Evolutionary conservation across 805 yeast genomes (phyloP), one percentile per base, ranked within the genome.

Genomic region (Ogataea polymorpha): DNA sequence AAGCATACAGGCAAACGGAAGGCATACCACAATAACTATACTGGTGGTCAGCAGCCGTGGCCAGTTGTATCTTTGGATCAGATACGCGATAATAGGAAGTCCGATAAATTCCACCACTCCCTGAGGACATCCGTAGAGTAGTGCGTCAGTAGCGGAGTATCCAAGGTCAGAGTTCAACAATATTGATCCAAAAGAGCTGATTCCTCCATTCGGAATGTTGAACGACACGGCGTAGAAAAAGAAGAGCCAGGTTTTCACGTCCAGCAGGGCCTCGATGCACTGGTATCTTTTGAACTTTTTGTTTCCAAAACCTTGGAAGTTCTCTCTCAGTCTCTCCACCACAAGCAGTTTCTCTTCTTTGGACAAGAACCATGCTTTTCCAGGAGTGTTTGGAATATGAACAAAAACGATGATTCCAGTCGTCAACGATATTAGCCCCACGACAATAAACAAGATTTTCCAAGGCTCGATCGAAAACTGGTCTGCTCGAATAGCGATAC

Each of bases 351-450:
- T 66, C 39, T 68, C 74, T 17, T 53, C 51, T 4, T 59, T 61
- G 29, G 48, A 58, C 46, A 70, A 55, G 44, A 67, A 68, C 68
- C 70, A 64, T 9, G 73, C 72, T 10, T 44, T 38, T 55, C 58
- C 59, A 24, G 87, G 86, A 23, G 66, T 60, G 49, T 77, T 78
- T 11, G 86, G 86, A 39, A 83, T 55, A 56, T 75, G 77, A 42
- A 76, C 49, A 32, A 58, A 61, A 42, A 79, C 67, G 10, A 70
- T 41, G 6, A 72, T 33, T 6, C 85, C 86, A 11, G 77, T 51
- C 6, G 71, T 54, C 3, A 80, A 56, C 3, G 87, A 80, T 41
- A 78, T 68, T 6, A 70, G 56, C n/a, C 93, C 95, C 32, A 76
- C 71, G 21, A 81, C 67, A 35, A 84, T 62, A 56, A 74, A 84